Evolutionary conservation across 148 eudicot species (phyloP).

Genomic region (Rhododendron ovatum): DNA sequence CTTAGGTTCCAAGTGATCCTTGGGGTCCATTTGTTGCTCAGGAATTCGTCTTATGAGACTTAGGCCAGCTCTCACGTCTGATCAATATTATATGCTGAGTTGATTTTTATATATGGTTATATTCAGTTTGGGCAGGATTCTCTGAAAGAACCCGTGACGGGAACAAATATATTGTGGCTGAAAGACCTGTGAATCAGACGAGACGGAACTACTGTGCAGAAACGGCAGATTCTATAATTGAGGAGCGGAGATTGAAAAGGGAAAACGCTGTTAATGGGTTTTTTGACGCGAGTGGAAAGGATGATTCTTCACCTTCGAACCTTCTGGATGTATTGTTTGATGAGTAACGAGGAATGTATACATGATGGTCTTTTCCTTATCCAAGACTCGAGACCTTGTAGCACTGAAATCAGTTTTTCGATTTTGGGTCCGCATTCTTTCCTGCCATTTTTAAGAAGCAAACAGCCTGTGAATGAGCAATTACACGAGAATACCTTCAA

Average conservation of each 20-base stretch:
- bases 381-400: neutral
- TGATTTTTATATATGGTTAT: neutral
- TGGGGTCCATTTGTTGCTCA: neutral
- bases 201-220: conserved; percentile 57
- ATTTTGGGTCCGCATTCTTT: neutral
- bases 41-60: neutral
- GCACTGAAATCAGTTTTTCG: neutral
- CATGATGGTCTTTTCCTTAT: neutral
- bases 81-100: neutral
- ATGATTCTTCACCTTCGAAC: conserved; percentile 46
- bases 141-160: conserved; percentile 87
- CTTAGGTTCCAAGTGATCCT: neutral
- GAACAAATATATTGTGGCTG: conserved; percentile 83
- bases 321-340: conserved; percentile 61
- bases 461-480: neutral
- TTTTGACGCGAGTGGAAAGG: conserved; percentile 49
- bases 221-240: conserved; percentile 54
- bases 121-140: conserved; percentile 97
- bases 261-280: conserved; percentile 67
- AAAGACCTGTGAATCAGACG: conserved; percentile 58
- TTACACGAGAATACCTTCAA: neutral
- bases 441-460: conserved; percentile 1
- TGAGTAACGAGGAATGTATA: conserved; percentile 16
- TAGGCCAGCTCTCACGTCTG: neutral
- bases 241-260: conserved; percentile 66